A percentile compares a stretch with the other conserved stretches of the same genome.
phyloP scores from a whole-genome alignment of 495 filamentous ascomycete genomes.

The Penicillium salamii region DNA sequence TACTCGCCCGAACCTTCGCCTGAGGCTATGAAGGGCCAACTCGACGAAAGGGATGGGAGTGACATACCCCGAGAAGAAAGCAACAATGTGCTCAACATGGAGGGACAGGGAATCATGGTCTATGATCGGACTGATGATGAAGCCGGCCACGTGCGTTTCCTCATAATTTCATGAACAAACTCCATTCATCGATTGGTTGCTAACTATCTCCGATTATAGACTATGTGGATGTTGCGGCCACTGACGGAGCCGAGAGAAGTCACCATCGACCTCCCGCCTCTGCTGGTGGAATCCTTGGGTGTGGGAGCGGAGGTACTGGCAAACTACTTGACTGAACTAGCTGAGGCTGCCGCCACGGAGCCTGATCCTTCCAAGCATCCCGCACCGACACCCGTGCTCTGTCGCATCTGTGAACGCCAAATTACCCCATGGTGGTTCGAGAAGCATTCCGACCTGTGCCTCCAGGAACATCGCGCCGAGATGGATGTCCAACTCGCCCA shows the following conservation, averaged over 20 bases:
- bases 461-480: slow-evolving; percentile 93
- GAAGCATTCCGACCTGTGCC: slow-evolving; percentile 93
- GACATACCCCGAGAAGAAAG: slow-evolving; percentile 37
- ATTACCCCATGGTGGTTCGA: slow-evolving; percentile 99
- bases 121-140: slow-evolving; percentile 82
- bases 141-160: slow-evolving; percentile 77
- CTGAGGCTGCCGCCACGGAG: slow-evolving; percentile 81
- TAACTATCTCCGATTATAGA: slow-evolving; percentile 53
- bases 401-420: slow-evolving; percentile 95
- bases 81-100: slow-evolving; percentile 67
- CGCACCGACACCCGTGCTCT: slow-evolving; percentile 86
- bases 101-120: slow-evolving; percentile 97
- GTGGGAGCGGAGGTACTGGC: slow-evolving; percentile 94
- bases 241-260: slow-evolving; percentile 84
- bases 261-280: slow-evolving; percentile 84
- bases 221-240: slow-evolving; percentile 99
- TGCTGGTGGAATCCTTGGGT: slow-evolving; percentile 92
- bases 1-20: slow-evolving; percentile 49
- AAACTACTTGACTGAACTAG: slow-evolving; percentile 83
- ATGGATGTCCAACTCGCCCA: slow-evolving; percentile 96
- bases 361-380: slow-evolving; percentile 82
- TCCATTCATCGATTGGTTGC: slow-evolving; percentile 3
- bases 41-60: slow-evolving; percentile 17
- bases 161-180: neutral
- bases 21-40: slow-evolving; percentile 7